phyloP scores from a whole-genome alignment of 345 rosid species.

The Turritis glabra region DNA sequence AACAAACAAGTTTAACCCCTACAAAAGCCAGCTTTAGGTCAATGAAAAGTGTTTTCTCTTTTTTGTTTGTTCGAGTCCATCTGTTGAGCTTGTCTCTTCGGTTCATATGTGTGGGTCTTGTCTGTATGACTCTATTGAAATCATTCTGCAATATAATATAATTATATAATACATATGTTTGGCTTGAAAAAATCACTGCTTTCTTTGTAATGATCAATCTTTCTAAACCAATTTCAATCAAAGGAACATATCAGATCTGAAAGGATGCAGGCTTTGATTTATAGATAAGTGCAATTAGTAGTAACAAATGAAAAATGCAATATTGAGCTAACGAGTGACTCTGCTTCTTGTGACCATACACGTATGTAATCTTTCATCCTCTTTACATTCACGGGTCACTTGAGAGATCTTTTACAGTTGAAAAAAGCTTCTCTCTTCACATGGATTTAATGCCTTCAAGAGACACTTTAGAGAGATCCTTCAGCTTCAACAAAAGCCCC shows the following conservation, averaged over 20 bases:
- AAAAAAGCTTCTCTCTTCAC: conserved; percentile 39
- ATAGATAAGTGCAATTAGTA: conserved; percentile 24
- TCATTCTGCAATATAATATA: conserved; percentile 11
- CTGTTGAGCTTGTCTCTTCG: conserved; percentile 28
- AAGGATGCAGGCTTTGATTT: neutral
- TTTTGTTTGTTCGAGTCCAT: conserved; percentile 28
- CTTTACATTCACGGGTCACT: conserved; percentile 40
- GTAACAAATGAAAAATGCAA: conserved; percentile 31
- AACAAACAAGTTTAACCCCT: conserved; percentile 10
- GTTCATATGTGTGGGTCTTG: conserved; percentile 29
- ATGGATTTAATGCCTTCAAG: conserved; percentile 36
- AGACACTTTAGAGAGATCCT: conserved; percentile 31
- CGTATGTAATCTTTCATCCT: conserved; percentile 33
- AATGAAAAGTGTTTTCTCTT: neutral
- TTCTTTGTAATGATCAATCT: conserved; percentile 13
- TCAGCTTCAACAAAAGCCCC: conserved; percentile 35
- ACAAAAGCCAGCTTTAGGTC: conserved; percentile 19
- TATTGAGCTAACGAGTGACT: conserved; percentile 15
- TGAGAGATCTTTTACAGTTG: conserved; percentile 44
- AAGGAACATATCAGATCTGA: neutral
- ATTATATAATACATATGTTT: conserved; percentile 16
- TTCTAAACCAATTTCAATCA: neutral
- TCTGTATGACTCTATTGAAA: conserved; percentile 24
- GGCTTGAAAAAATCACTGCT: conserved; percentile 7
- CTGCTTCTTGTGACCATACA: conserved; percentile 37